Conservation (phyloP, 2,329 filamentous ascomycete genomes). For the Corinectria fuckeliana region DNA sequence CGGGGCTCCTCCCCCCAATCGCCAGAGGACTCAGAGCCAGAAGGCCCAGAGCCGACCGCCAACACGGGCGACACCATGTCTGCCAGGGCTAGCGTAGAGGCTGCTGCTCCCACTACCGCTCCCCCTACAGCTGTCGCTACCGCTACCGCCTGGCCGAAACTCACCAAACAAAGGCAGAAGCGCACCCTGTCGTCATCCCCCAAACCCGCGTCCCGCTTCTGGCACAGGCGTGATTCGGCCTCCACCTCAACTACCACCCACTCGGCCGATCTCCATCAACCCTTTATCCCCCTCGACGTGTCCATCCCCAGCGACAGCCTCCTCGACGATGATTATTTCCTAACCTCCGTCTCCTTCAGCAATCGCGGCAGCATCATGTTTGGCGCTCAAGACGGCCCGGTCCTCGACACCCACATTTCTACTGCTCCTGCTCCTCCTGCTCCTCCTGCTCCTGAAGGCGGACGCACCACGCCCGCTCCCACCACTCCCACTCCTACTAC, state of each 20-base stretch:
- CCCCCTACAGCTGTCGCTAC: constrained; percentile 19
- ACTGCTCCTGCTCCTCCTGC: constrained; percentile 16
- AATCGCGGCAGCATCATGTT: constrained; percentile 70
- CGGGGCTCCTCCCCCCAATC: constrained; percentile 30
- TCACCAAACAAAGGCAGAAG: constrained; percentile 13
- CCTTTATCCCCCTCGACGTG: constrained; percentile 61
- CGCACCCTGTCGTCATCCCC: constrained; percentile 28
- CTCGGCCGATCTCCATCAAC: constrained; percentile 37
- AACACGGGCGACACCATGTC: constrained; percentile 17
- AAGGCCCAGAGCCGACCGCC: constrained; percentile 7
- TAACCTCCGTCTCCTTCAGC: constrained; percentile 64
- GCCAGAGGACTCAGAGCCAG: background rate
- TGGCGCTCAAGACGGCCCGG: constrained; percentile 50
- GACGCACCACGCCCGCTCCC: constrained; percentile 28
- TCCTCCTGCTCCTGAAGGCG: constrained; percentile 16
- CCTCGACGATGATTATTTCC: constrained; percentile 64
- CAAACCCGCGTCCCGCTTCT: constrained; percentile 36
- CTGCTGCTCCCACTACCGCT: constrained; percentile 19
- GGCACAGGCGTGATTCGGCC: constrained; percentile 36
- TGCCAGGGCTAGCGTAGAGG: background rate
- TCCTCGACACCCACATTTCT: constrained; percentile 30
- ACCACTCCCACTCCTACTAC: constrained; percentile 34
- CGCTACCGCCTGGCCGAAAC: constrained; percentile 27
- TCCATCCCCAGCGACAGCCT: constrained; percentile 62
- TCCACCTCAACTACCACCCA: constrained; percentile 36